phyloP scores from a whole-genome alignment of 1,284 basidiomycete species.

The Naganishia albida region DNA sequence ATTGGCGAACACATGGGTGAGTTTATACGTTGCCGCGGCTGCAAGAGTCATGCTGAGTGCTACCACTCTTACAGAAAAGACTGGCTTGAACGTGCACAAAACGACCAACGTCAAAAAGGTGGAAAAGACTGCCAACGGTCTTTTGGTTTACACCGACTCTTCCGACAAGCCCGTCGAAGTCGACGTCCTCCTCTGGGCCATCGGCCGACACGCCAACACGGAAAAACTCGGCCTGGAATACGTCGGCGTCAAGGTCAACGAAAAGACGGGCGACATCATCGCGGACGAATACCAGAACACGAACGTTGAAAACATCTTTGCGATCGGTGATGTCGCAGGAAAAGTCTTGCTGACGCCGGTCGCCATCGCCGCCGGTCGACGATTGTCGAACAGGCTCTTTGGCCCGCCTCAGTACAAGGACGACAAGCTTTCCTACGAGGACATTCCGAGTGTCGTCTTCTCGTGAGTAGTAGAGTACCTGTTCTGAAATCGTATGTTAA shows the following conservation, averaged over 20 bases:
- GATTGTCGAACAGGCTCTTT: slow-evolving; percentile 85
- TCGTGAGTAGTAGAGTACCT: slow-evolving; percentile 64
- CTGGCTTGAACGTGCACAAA: slow-evolving; percentile 84
- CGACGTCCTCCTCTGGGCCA: slow-evolving; percentile 89
- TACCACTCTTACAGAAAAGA: slow-evolving; percentile 57
- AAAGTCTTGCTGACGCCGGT: slow-evolving; percentile 95
- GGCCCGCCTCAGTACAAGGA: slow-evolving; percentile 79
- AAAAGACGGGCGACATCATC: slow-evolving; percentile 75
- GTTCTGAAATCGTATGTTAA: slow-evolving; percentile 9
- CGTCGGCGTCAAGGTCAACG: slow-evolving; percentile 68
- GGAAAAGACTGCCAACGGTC: slow-evolving; percentile 65
- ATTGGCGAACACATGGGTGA: slow-evolving; percentile 84
- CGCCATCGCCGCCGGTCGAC: slow-evolving; percentile 91
- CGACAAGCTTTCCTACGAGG: slow-evolving; percentile 84
- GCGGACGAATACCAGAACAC: slow-evolving; percentile 92
- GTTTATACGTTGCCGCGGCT: slow-evolving; percentile 13
- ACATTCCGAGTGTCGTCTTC: slow-evolving; percentile 93
- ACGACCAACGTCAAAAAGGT: slow-evolving; percentile 73
- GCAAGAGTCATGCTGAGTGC: neutral
- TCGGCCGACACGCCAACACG: slow-evolving; percentile 83
- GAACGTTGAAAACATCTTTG: slow-evolving; percentile 69
- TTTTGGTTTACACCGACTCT: slow-evolving; percentile 67
- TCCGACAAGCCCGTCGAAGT: slow-evolving; percentile 77
- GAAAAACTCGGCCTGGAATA: slow-evolving; percentile 75
- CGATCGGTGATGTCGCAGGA: slow-evolving; percentile 90